Percentiles rank a stretch among this genome's conserved stretches.
phyloP scores from a whole-genome alignment of 441 rosid genomes.

The Populus trichocarpa region DNA sequence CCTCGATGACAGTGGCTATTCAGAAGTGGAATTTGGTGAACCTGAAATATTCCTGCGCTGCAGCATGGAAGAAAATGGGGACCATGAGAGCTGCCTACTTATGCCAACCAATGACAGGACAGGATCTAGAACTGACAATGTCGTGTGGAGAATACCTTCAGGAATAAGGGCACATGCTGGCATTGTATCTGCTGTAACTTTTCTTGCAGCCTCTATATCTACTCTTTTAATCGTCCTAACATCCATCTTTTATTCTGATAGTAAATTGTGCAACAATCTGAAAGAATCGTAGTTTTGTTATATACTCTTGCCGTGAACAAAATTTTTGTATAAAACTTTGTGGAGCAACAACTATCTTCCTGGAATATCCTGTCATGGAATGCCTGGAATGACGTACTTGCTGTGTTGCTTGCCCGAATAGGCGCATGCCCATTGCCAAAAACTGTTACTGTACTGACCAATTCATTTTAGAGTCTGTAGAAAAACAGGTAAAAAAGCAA shows the following conservation, averaged over 20 bases:
- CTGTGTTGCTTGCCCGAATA: background rate
- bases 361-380: background rate
- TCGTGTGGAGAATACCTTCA: constrained; percentile 67
- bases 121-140: constrained; percentile 20
- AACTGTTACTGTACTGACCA: too few relatives aligned
- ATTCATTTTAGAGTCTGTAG: background rate
- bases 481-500: background rate
- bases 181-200: constrained; percentile 17
- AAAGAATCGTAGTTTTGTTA: constrained; percentile 8
- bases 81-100: constrained; percentile 38
- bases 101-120: constrained; percentile 23
- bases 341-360: background rate
- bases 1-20: constrained; percentile 60
- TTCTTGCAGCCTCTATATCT: constrained; percentile 12
- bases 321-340: background rate
- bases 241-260: constrained; percentile 11
- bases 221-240: constrained; percentile 21
- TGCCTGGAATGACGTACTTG: background rate
- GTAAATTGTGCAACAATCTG: background rate
- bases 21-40: constrained; percentile 51
- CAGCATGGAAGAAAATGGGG: constrained; percentile 21
- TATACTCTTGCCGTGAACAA: background rate
- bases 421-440: background rate
- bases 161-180: constrained; percentile 47
- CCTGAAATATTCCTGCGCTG: constrained; percentile 63